Conservation (phyloP, 140 eudicot genomes). For the Cichorium intybus region DNA sequence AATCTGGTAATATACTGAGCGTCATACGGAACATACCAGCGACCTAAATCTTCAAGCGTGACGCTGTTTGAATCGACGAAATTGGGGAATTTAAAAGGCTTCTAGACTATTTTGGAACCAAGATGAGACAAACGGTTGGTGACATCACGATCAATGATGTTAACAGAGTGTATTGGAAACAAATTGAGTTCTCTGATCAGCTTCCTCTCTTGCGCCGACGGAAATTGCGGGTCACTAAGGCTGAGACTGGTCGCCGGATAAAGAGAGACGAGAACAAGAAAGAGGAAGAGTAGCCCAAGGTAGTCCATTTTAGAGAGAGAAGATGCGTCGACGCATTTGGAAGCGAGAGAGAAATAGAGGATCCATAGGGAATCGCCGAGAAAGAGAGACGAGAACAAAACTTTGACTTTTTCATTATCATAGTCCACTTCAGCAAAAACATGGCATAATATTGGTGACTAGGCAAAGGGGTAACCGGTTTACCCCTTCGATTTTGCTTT, state of each 20-base stretch:
- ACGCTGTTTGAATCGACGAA: conserved; percentile 36
- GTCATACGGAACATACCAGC: too few species aligned
- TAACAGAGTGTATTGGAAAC: conserved; percentile 69
- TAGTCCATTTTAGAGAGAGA: conserved; percentile 14
- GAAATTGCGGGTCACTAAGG: conserved; percentile 27
- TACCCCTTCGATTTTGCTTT: too few species aligned
- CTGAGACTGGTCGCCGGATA: conserved; percentile 14
- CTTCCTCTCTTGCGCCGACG: conserved; percentile 47
- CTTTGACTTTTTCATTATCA: too few species aligned
- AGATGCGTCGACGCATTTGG: not conserved
- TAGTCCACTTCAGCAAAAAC: too few species aligned
- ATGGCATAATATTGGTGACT: too few species aligned
- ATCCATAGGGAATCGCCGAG: too few species aligned
- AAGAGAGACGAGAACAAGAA: conserved; percentile 27
- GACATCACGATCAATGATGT: conserved; percentile 37
- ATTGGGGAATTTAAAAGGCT: conserved; percentile 60
- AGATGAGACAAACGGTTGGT: not conserved
- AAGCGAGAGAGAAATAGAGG: not conserved
- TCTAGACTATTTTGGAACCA: conserved; percentile 59
- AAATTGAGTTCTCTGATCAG: conserved; percentile 70
- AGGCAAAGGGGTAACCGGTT: too few species aligned
- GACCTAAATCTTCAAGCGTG: conserved; percentile 66
- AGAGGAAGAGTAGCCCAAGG: conserved; percentile 2
- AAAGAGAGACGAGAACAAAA: too few species aligned
- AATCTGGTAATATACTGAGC: conserved; percentile 84